phyloP scores from a whole-genome alignment of 352 stramenopile species.

The Phytopythium delawarense region DNA sequence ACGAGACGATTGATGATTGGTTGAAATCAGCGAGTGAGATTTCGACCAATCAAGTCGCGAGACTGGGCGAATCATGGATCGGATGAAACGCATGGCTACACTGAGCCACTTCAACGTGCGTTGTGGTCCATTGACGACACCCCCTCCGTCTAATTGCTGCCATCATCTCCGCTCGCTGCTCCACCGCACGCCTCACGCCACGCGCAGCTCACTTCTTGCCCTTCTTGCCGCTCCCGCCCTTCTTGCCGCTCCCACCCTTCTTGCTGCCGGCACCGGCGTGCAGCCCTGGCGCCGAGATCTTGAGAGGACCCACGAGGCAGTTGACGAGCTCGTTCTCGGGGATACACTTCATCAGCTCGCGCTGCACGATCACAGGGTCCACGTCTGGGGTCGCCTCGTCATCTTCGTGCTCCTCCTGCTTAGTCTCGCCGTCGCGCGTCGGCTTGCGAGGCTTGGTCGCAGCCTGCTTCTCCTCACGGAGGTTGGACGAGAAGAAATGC shows the following conservation, averaged over 20 bases:
- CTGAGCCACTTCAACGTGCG: background rate
- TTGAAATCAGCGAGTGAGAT: background rate
- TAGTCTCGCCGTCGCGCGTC: constrained; percentile 1
- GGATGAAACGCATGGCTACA: background rate
- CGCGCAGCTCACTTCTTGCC: constrained; percentile 19
- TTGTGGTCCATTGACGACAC: background rate
- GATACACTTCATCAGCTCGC: constrained; percentile 88
- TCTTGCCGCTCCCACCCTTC: constrained; percentile 36
- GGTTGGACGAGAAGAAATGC: constrained; percentile 67
- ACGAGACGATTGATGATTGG: background rate
- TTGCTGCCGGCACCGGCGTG: constrained; percentile 30
- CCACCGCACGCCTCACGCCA: background rate
- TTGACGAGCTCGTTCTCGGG: constrained; percentile 86
- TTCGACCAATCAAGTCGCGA: background rate
- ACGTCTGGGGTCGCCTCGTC: constrained; percentile 41
- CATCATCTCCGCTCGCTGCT: background rate
- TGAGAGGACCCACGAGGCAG: constrained; percentile 89
- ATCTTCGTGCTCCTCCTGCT: constrained; percentile 15
- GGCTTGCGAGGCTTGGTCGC: constrained; percentile 8
- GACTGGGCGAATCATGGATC: background rate
- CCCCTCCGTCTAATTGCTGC: background rate
- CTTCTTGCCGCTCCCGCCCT: constrained; percentile 16
- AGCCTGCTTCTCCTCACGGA: constrained; percentile 62
- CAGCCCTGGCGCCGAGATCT: constrained; percentile 78
- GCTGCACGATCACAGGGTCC: constrained; percentile 69